Conservation (phyloP, 139 green algal species). For the Chlorella vulgaris region DNA sequence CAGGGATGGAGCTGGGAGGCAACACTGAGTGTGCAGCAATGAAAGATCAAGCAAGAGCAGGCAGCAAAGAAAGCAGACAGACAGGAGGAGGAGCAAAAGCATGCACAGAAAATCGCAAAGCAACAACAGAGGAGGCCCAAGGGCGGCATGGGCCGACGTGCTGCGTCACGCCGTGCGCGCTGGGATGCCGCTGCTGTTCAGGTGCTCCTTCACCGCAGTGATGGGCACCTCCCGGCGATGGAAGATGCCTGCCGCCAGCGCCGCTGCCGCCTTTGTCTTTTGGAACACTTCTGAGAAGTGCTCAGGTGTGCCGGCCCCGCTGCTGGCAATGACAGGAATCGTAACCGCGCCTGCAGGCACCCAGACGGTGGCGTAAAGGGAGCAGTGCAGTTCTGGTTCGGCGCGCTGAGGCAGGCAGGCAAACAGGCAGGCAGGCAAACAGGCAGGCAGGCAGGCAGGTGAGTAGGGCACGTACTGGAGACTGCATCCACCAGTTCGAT, state of each 20-base stretch:
- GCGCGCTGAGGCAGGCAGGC: too few relatives aligned
- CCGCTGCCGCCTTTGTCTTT: constrained; percentile 80
- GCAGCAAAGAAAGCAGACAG: background rate
- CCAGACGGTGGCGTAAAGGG: background rate
- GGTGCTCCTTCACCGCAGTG: constrained; percentile 88
- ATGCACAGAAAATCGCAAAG: too few relatives aligned
- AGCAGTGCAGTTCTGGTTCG: too few relatives aligned
- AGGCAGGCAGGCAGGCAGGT: too few relatives aligned
- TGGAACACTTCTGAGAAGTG: constrained; percentile 93
- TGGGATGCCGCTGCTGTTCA: constrained; percentile 76
- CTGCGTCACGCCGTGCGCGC: constrained; percentile 60
- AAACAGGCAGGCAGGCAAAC: too few relatives aligned
- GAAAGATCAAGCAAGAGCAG: background rate
- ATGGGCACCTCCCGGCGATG: constrained; percentile 95
- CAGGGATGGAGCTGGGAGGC: background rate
- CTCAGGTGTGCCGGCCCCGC: constrained; percentile 85
- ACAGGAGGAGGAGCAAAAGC: background rate
- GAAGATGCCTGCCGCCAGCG: constrained; percentile 98
- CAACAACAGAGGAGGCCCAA: background rate
- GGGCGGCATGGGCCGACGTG: background rate
- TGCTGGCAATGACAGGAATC: constrained; percentile 97
- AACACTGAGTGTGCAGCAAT: background rate
- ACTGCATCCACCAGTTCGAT: constrained; percentile 91
- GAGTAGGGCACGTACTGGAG: constrained; percentile 44
- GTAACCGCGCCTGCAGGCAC: constrained; percentile 72